Conservation (phyloP, 1,139 yeast species). For the Dujonia santamariae region DNA sequence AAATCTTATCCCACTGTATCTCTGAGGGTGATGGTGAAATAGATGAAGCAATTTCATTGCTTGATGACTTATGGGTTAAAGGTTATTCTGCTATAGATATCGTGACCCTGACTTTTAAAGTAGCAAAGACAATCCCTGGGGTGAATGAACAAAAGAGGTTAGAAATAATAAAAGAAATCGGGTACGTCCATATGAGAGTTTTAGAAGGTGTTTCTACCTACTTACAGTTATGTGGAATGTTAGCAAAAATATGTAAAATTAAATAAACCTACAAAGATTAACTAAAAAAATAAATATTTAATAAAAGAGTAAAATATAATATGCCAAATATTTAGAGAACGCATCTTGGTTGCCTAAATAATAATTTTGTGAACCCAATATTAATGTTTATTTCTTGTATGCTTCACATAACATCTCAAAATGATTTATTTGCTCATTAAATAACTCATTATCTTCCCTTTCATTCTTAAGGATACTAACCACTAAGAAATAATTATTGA, state of each 20-base stretch:
- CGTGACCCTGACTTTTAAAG: constrained; percentile 85
- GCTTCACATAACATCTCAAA: constrained; percentile 62
- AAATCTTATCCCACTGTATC: constrained; percentile 60
- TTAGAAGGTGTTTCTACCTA: constrained; percentile 91
- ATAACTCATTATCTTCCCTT: constrained; percentile 45
- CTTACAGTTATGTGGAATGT: constrained; percentile 79
- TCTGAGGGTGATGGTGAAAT: constrained; percentile 33
- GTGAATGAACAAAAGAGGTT: constrained; percentile 66
- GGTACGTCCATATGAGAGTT: constrained; percentile 86
- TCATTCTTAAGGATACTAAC: constrained; percentile 48
- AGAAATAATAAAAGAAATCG: constrained; percentile 80
- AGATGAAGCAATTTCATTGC: constrained; percentile 65
- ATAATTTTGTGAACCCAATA: no score
- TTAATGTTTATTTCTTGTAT: constrained; percentile 31
- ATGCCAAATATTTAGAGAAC: not conserved
- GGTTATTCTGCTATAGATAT: constrained; percentile 96
- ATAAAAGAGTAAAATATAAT: not conserved
- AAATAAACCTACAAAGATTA: not conserved
- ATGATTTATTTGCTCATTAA: constrained; percentile 58
- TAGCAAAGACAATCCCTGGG: constrained; percentile 70
- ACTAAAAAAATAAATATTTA: not conserved
- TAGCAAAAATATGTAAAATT: constrained; percentile 56
- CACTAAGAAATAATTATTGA: constrained; percentile 67
- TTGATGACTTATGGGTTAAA: constrained; percentile 75
- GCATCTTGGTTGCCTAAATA: not conserved